Percentiles rank a stretch among this genome's conserved stretches.
phyloP scores from a whole-genome alignment of 1,139 yeast genomes.

The Pichiaceae sp. region DNA sequence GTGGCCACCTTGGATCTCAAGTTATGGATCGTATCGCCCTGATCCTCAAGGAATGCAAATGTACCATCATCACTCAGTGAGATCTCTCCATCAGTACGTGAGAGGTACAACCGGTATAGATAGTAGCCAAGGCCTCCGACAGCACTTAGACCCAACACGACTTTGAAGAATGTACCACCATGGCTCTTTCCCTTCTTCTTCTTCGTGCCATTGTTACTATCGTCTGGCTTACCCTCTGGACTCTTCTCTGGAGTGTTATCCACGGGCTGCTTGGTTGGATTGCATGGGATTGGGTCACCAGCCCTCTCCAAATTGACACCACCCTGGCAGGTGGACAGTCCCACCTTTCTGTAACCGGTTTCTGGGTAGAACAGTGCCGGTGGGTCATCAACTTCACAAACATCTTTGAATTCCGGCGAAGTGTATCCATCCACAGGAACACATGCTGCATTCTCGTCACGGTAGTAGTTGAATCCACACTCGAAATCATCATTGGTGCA shows the following conservation, averaged over 20 bases:
- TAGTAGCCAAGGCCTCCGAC: neutral
- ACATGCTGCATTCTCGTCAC: conserved; percentile 76
- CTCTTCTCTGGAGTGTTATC: conserved; percentile 3
- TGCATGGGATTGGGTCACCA: conserved; percentile 14
- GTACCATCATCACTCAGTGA: conserved; percentile 65
- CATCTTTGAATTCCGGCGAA: conserved; percentile 57
- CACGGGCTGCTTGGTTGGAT: conserved; percentile 15
- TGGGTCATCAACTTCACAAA: conserved; percentile 50
- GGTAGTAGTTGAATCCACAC: conserved; percentile 80
- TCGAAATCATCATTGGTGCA: conserved; percentile 88
- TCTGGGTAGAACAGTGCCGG: conserved; percentile 64
- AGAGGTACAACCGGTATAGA: conserved; percentile 8
- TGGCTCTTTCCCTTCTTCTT: neutral
- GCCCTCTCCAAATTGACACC: conserved; percentile 35
- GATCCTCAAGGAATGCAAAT: conserved; percentile 14
- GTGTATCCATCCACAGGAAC: conserved; percentile 63
- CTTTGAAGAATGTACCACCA: neutral
- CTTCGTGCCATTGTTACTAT: neutral
- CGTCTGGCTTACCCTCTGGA: neutral
- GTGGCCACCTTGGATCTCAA: neutral
- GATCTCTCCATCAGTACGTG: conserved; percentile 67
- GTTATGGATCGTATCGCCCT: conserved; percentile 5
- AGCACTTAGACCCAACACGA: neutral
- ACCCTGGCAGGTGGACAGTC: conserved; percentile 66
- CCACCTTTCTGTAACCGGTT: conserved; percentile 72